phyloP scores from a whole-genome alignment of 331 rosid genomes.

The Pyracantha coccinea region DNA sequence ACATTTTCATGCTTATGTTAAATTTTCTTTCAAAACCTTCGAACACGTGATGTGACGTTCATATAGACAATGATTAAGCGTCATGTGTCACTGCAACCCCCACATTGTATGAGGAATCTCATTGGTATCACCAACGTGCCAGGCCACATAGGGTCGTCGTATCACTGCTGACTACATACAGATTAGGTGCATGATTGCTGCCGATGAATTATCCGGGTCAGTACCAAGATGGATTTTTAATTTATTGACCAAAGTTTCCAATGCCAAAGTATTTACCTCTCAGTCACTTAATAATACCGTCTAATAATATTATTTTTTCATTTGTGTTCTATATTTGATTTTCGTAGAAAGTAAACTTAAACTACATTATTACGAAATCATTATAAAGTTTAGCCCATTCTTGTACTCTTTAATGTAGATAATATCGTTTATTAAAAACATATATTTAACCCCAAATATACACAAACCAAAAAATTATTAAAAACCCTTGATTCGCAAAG shows the following conservation, averaged over 20 bases:
- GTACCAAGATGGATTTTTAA: background rate
- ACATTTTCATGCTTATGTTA: too few relatives aligned
- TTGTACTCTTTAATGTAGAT: rapidly evolving
- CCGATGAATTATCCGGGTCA: background rate
- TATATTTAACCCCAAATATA: background rate
- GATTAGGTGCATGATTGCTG: constrained; percentile 2
- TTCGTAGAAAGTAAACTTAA: rapidly evolving
- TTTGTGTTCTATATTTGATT: rapidly evolving
- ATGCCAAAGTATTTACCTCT: background rate
- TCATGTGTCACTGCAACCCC: too few relatives aligned
- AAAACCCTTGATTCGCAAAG: constrained; percentile 13
- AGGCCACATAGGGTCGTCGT: background rate
- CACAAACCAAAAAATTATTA: background rate
- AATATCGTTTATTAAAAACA: too few relatives aligned
- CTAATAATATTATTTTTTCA: rapidly evolving
- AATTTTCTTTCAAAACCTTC: too few relatives aligned
- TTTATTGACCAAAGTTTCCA: background rate
- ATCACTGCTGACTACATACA: background rate
- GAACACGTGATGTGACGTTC: rapidly evolving
- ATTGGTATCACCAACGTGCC: background rate
- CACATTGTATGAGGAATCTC: too few relatives aligned
- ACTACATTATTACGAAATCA: too few relatives aligned
- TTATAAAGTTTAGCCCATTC: too few relatives aligned
- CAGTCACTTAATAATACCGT: too few relatives aligned
- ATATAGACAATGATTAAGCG: too few relatives aligned